Evolutionary conservation across 2,329 filamentous ascomycete species (phyloP).

Genomic region (Gaeumannomyces tritici): DNA sequence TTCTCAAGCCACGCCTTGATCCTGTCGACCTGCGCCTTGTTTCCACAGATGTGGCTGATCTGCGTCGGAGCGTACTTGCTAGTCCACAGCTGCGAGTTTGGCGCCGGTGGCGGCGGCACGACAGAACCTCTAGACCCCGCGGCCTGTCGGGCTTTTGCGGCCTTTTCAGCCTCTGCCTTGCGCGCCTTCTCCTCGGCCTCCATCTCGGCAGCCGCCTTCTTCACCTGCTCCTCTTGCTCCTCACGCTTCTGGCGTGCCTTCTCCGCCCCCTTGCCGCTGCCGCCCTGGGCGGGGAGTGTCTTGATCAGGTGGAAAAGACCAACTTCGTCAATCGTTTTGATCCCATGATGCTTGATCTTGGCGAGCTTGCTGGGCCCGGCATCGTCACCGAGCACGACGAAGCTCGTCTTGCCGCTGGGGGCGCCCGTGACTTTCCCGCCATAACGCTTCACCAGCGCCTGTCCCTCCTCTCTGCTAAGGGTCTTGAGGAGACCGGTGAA

Average conservation of each 20-base stretch:
- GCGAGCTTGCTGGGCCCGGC: constrained; percentile 88
- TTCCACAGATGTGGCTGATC: constrained; percentile 85
- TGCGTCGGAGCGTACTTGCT: constrained; percentile 87
- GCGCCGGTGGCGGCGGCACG: constrained; percentile 26
- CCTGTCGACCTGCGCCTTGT: constrained; percentile 82
- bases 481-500: constrained; percentile 83
- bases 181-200: constrained; percentile 65
- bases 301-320: constrained; percentile 83
- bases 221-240: constrained; percentile 74
- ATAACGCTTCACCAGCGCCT: constrained; percentile 81
- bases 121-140: constrained; percentile 24
- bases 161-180: constrained; percentile 41
- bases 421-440: constrained; percentile 81
- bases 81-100: constrained; percentile 72
- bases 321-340: constrained; percentile 92
- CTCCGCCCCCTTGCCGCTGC: constrained; percentile 77
- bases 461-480: constrained; percentile 75
- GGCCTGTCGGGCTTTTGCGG: constrained; percentile 38
- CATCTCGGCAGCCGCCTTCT: constrained; percentile 73
- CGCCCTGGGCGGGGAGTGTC: constrained; percentile 73
- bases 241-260: constrained; percentile 78
- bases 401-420: constrained; percentile 89
- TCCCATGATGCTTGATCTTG: constrained; percentile 68
- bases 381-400: constrained; percentile 82
- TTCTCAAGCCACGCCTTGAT: constrained; percentile 79